Evolutionary conservation across 2,329 filamentous ascomycete species (phyloP).

Genomic region (Ophiocordyceps unilateralis): DNA sequence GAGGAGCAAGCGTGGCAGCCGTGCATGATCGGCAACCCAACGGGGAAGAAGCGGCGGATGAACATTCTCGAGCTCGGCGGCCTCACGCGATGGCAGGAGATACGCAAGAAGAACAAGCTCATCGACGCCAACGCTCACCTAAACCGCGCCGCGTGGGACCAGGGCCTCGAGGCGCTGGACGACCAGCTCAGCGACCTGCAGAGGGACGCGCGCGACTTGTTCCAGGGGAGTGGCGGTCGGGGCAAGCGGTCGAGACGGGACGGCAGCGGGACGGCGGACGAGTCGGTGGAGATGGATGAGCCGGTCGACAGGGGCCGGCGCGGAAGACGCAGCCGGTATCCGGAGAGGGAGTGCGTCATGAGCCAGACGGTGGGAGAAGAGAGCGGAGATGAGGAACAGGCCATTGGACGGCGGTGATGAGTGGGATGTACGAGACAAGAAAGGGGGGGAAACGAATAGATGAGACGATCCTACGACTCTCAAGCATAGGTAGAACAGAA

Average conservation of each 20-base stretch:
- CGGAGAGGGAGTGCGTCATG: constrained; percentile 18
- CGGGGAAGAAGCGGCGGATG: constrained; percentile 49
- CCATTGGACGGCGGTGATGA: not conserved
- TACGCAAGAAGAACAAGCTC: constrained; percentile 41
- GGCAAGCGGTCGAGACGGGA: constrained; percentile 8
- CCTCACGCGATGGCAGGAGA: constrained; percentile 57
- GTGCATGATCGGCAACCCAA: constrained; percentile 54
- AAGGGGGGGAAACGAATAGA: not conserved
- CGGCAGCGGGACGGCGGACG: constrained; percentile 9
- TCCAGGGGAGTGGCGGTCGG: constrained; percentile 2
- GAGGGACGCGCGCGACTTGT: constrained; percentile 14
- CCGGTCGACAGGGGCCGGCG: no score
- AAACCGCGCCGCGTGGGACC: constrained; percentile 17
- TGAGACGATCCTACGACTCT: not conserved
- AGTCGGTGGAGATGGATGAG: constrained; percentile 15
- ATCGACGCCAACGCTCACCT: constrained; percentile 27
- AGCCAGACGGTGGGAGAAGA: constrained; percentile 20
- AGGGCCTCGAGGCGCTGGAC: constrained; percentile 19
- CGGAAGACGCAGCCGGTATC: constrained; percentile 5
- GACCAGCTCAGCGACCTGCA: constrained; percentile 18
- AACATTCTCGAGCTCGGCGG: constrained; percentile 53
- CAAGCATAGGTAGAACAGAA: not conserved
- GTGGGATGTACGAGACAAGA: not conserved
- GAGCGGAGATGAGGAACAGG: constrained; percentile 2
- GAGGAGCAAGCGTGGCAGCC: constrained; percentile 49